Evolutionary conservation across 2,329 filamentous ascomycete species (phyloP), one percentile per base, ranked within the genome.

Genomic region (Aspergillus vadensis): DNA sequence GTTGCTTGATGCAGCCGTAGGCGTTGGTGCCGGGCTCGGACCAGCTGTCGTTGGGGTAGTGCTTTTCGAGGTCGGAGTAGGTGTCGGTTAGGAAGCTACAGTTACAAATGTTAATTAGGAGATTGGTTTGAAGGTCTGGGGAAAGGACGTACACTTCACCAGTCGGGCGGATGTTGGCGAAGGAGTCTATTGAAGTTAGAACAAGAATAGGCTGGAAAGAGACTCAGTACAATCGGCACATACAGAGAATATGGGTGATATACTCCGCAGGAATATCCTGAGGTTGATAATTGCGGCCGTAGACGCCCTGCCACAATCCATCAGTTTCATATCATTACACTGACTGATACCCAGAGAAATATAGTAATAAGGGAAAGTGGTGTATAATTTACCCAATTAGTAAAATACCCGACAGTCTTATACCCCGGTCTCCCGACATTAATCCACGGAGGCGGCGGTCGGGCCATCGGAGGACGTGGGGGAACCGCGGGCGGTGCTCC

Each of bases 231-330:
- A 27, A 19, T 17, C 1, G 19, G 19, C 3, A 3, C 39, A 9
- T 58, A 58, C 57, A 97, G 19, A 97, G 86, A 5, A 97, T 79
- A 72, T 98, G 94, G 0, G 93, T 97, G 47, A 97, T 84, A 58
- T 91, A 89, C 59, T 92, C 85, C 3, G 84, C 88, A 0, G 91
- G 91, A 5, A 97, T 84, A 72, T 96, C 87, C 72, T 96, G 90
- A 0, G 93, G 92, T n/a, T 87, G 85, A 73, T 94, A 90, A 70
- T 94, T 90, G 58, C 93, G 87, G 43, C 82, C 91, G 76, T 97
- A 97, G 67, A 96, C 93, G 65, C 90, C 91, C 91, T 82, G 48
- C 10, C 52, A 47, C 50, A 25, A n/a, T 47, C 30, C 41, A 27
- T 10, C 32, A 48, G 25, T 27, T 27, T 27, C 25, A 27, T 25